A percentile compares a stretch with the other conserved stretches of the same genome.
These are phyloP conservation scores for Pestalotiopsis sp. DNA, from an alignment of 2,329 filamentous ascomycete genomes.

Conservation along the genomic window DNA sequence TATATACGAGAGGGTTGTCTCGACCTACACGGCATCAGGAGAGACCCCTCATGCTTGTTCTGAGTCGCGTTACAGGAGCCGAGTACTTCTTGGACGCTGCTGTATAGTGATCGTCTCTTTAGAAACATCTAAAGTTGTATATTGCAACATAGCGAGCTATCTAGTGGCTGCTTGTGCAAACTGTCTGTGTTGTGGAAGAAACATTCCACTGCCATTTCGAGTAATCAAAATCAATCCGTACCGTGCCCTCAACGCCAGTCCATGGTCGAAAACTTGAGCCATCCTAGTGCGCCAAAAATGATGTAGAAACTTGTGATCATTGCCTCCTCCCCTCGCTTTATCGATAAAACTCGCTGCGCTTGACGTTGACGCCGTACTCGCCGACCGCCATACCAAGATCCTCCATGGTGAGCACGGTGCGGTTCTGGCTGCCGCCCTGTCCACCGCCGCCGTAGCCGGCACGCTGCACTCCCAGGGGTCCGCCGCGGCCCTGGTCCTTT, in stretches of 20 bases:
- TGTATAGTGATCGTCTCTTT: background rate
- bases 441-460: conserved; percentile 86
- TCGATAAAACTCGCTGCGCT: conserved; percentile 95
- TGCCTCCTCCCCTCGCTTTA: conserved; percentile 37
- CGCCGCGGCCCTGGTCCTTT: conserved; percentile 60
- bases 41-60: too few relatives aligned
- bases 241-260: conserved; percentile 4
- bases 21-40: too few relatives aligned
- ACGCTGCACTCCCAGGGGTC: conserved; percentile 73
- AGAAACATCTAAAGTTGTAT: background rate
- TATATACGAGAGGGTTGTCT: background rate
- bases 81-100: background rate
- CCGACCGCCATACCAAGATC: conserved; percentile 97
- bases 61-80: too few relatives aligned
- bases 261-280: background rate
- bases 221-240: background rate
- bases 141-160: background rate
- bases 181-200: background rate
- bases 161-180: background rate
- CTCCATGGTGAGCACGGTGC: conserved; percentile 97
- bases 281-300: background rate
- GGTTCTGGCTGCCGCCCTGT: conserved; percentile 83
- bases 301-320: background rate
- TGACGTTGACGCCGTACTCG: conserved; percentile 97
- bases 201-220: background rate